These are phyloP conservation scores for Phytophthora aleatoria DNA, from an alignment of 352 stramenopile genomes.

Conservation along the genomic window DNA sequence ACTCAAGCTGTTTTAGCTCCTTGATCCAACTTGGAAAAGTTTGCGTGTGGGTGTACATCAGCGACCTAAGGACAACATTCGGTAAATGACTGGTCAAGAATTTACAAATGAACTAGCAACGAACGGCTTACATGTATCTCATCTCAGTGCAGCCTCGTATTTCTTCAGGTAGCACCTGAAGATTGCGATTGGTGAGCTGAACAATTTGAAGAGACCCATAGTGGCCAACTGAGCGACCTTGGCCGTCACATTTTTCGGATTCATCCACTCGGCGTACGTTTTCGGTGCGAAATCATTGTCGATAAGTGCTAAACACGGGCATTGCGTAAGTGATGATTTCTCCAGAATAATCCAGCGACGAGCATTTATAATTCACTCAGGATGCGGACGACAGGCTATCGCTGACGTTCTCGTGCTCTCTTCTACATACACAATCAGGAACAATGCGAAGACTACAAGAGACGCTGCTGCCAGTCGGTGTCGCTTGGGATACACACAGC, in stretches of 20 bases:
- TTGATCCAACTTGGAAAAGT: background rate
- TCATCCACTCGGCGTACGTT: constrained; percentile 32
- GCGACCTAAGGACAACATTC: background rate
- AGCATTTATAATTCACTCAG: constrained; percentile 29
- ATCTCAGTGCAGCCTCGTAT: constrained; percentile 27
- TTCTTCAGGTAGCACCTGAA: constrained; percentile 29
- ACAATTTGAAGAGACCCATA: constrained; percentile 28
- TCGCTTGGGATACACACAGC: constrained; percentile 13
- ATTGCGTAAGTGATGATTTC: constrained; percentile 20
- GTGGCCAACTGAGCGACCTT: constrained; percentile 16
- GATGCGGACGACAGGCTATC: constrained; percentile 6
- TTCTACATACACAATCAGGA: constrained; percentile 14
- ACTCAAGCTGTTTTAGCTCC: background rate
- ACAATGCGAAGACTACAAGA: background rate
- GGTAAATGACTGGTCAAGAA: too few species aligned
- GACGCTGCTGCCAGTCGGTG: background rate
- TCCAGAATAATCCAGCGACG: constrained; percentile 22
- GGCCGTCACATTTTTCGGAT: constrained; percentile 21
- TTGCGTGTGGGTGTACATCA: background rate
- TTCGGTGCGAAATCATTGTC: constrained; percentile 21
- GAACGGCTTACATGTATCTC: constrained; percentile 28
- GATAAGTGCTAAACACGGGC: constrained; percentile 45
- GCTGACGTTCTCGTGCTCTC: constrained; percentile 18
- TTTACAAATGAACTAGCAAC: constrained; percentile 1
- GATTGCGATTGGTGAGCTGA: constrained; percentile 29